Percentiles rank a stretch among this genome's conserved stretches.
Evolutionary conservation across 129 eudicot species (phyloP).

Genomic region (Lactuca sativa): DNA sequence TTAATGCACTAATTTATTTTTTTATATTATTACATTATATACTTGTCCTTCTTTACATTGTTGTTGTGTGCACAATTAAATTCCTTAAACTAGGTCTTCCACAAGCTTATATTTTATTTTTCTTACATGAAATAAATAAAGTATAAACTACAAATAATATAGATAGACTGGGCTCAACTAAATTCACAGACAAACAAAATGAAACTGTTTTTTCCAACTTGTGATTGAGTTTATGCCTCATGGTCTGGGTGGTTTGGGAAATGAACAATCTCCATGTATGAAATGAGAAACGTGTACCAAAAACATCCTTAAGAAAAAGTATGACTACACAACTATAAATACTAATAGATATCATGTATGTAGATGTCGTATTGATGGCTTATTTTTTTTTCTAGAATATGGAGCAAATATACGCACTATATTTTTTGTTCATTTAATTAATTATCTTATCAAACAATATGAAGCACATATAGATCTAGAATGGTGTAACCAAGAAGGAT

Average conservation of each 20-base stretch:
- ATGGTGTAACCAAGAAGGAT: not conserved
- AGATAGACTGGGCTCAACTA: not conserved
- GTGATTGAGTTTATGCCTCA: slow-evolving; percentile 13
- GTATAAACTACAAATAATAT: not conserved
- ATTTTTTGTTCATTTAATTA: slow-evolving; percentile 11
- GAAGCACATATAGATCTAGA: slow-evolving; percentile 23
- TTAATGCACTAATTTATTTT: no score
- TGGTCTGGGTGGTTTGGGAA: not conserved
- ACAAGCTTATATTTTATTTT: slow-evolving; percentile 21
- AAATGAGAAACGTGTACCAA: not conserved
- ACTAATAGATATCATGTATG: no score
- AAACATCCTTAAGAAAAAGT: not conserved
- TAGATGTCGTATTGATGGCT: no score
- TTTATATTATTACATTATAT: no score
- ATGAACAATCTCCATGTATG: not conserved
- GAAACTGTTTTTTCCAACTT: not conserved
- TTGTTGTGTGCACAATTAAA: slow-evolving; percentile 2
- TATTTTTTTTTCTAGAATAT: no score
- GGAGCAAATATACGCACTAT: not conserved
- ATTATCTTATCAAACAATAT: not conserved
- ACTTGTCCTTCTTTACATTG: not conserved
- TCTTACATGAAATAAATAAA: not conserved
- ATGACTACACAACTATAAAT: no score
- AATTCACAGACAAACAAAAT: not conserved
- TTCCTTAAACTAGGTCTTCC: slow-evolving; percentile 12